Base-by-base conservation (phyloP, 2,329 filamentous ascomycete species). In the Pseudogymnoascus sp. region DNA sequence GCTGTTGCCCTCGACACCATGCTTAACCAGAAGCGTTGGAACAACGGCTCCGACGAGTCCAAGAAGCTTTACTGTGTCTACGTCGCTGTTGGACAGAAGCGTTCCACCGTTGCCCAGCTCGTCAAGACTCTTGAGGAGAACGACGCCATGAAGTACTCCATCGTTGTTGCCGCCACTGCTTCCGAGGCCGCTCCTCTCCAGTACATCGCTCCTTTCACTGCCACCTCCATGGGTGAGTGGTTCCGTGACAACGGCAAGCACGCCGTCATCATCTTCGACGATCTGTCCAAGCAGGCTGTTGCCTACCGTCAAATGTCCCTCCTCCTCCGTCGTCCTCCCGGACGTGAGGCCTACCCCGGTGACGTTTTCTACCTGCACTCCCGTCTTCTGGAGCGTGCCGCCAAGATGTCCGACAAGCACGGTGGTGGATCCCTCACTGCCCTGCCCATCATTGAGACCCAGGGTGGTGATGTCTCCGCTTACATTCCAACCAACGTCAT, bases 401-500 rank as follows among this genome's bases (percentile, higher is more conserved):
- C 94, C 81, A 99, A 99, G 89, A 91, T 99, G 87, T 96, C 88
- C 86, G 84, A 92, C 78, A 93, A 90, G 81, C 90, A 89, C 76
- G 92, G 92, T 75, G 91, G 90, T 80, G 94, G 94, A 77, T 97
- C 93, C 71, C 85, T 97, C 79, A 99, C 94, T 79, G 93, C 94
- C 69, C 89, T 99, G 66, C 94, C 94, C 75, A 78, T 97, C 80
- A 97, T 99, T 77, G 94, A 99, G 86, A 99, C 94, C 77, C 94
- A 97, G 85, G 94, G 94, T 86, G 94, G 94, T 90, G 94, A 99
- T 81, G 94, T 99, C 75, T 97, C 94, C 72, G 94, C 94, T 72
- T 99, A 97, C 81, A 97, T 99, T 86, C 94, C 94, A 74, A 99
- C 94, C 82, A 99, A 97, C 85, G 94, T 97, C 82, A 99, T 99